phyloP scores from a whole-genome alignment of 2,329 filamentous ascomycete genomes.

The Pestalotiopsis sp. region DNA sequence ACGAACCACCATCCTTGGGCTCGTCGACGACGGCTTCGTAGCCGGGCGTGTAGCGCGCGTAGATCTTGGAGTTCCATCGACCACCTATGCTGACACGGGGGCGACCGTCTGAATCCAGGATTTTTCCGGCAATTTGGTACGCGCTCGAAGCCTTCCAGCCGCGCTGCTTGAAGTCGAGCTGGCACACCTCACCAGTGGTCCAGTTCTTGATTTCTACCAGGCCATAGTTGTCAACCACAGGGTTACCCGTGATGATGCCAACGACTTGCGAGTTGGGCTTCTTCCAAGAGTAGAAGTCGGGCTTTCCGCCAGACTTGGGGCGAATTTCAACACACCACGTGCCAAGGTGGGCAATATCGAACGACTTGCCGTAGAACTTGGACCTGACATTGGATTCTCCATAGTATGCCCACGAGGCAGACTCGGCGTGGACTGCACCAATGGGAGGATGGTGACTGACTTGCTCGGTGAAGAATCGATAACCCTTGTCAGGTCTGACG shows the following conservation, averaged over 20 bases:
- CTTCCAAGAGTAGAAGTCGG: slow-evolving; percentile 97
- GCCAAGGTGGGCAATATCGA: slow-evolving; percentile 93
- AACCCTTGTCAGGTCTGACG: slow-evolving; percentile 91
- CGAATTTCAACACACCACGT: slow-evolving; percentile 94
- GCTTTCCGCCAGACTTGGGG: slow-evolving; percentile 71
- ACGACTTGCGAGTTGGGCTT: slow-evolving; percentile 98
- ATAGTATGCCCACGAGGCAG: slow-evolving; percentile 94
- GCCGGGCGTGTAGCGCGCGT: slow-evolving; percentile 88
- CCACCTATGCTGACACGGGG: slow-evolving; percentile 90
- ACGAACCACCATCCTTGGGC: slow-evolving; percentile 41
- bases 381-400: slow-evolving; percentile 94
- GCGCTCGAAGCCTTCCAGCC: slow-evolving; percentile 95
- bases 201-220: slow-evolving; percentile 97
- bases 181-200: slow-evolving; percentile 89
- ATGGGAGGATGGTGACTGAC: slow-evolving; percentile 96
- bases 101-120: slow-evolving; percentile 76
- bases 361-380: slow-evolving; percentile 96
- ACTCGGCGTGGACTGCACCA: slow-evolving; percentile 90
- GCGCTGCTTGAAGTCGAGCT: slow-evolving; percentile 89
- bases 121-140: slow-evolving; percentile 85
- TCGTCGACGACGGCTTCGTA: slow-evolving; percentile 76
- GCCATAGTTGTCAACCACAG: slow-evolving; percentile 97
- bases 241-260: slow-evolving; percentile 95
- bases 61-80: slow-evolving; percentile 96
- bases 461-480: slow-evolving; percentile 98